Evolutionary conservation across 441 rosid genomes (phyloP).

Genomic region (Syzygium syzygioides): DNA sequence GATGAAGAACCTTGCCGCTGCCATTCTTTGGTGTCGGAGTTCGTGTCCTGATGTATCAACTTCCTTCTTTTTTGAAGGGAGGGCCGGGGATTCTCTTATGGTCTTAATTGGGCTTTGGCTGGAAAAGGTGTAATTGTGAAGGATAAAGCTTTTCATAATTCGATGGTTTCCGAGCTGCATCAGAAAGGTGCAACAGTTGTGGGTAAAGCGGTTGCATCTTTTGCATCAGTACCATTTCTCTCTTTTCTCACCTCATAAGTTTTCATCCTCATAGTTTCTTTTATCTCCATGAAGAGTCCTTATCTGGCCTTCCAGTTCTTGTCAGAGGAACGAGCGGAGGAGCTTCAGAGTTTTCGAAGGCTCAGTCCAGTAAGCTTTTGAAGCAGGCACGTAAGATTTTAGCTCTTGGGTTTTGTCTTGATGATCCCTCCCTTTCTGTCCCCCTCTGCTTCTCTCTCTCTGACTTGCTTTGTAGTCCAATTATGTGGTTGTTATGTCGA

Average conservation of each 20-base stretch:
- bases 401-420: background rate
- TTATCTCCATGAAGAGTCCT: constrained; percentile 10
- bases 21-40: background rate
- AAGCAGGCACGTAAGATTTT: constrained; percentile 24
- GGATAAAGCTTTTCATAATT: constrained; percentile 29
- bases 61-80: constrained; percentile 6
- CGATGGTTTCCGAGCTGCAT: constrained; percentile 21
- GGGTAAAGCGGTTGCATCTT: constrained; percentile 4
- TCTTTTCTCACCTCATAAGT: background rate
- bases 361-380: constrained; percentile 28
- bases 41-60: background rate
- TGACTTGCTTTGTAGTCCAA: background rate
- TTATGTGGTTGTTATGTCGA: background rate
- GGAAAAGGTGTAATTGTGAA: constrained; percentile 29
- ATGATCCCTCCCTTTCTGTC: background rate
- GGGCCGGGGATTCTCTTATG: constrained; percentile 17
- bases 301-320: constrained; percentile 26
- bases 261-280: background rate
- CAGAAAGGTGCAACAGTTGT: constrained; percentile 28
- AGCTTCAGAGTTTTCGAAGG: constrained; percentile 25
- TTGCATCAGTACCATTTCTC: background rate
- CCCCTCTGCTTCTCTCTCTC: background rate
- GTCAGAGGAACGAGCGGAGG: constrained; percentile 26
- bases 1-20: background rate
- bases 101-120: constrained; percentile 35